Conservation (phyloP, 768 basidiomycete species). For the Rhodotorula sphaerocarpa region DNA sequence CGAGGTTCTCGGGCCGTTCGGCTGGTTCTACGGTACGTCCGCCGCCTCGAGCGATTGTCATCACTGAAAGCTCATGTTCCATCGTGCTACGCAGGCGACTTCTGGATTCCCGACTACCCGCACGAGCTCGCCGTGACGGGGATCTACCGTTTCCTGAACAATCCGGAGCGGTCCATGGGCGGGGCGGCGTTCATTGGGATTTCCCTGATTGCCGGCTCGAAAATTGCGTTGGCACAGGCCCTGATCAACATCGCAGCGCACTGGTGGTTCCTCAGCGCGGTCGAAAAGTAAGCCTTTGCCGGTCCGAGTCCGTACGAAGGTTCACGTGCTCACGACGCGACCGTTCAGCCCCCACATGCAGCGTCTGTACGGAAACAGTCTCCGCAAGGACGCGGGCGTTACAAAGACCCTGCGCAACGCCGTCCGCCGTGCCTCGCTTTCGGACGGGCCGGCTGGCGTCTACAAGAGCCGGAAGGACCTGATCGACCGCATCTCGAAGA, state of each 20-base stretch:
- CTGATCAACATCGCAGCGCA: slow-evolving; percentile 76
- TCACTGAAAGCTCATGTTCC: background rate
- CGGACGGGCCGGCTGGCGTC: background rate
- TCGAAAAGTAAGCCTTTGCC: slow-evolving; percentile 67
- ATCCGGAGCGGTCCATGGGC: slow-evolving; percentile 84
- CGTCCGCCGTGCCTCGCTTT: slow-evolving; percentile 42
- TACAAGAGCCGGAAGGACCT: slow-evolving; percentile 44
- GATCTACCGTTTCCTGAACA: slow-evolving; percentile 73
- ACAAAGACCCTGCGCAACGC: slow-evolving; percentile 88
- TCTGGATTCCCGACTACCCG: slow-evolving; percentile 66
- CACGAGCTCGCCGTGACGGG: slow-evolving; percentile 86
- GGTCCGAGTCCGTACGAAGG: too few species aligned
- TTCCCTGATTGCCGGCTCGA: slow-evolving; percentile 81
- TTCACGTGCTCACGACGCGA: background rate
- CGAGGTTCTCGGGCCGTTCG: slow-evolving; percentile 88
- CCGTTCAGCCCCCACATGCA: slow-evolving; percentile 85
- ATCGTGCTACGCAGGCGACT: slow-evolving; percentile 25
- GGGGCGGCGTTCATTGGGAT: slow-evolving; percentile 92
- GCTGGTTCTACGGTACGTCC: slow-evolving; percentile 80
- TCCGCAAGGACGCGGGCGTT: slow-evolving; percentile 92
- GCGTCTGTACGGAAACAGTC: slow-evolving; percentile 82
- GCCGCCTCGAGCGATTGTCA: background rate
- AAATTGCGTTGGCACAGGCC: slow-evolving; percentile 77
- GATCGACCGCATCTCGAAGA: slow-evolving; percentile 66
- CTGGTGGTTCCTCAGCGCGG: slow-evolving; percentile 89